Conservation (phyloP, 306 rosid species). For the Cicer pinnatifidum region DNA sequence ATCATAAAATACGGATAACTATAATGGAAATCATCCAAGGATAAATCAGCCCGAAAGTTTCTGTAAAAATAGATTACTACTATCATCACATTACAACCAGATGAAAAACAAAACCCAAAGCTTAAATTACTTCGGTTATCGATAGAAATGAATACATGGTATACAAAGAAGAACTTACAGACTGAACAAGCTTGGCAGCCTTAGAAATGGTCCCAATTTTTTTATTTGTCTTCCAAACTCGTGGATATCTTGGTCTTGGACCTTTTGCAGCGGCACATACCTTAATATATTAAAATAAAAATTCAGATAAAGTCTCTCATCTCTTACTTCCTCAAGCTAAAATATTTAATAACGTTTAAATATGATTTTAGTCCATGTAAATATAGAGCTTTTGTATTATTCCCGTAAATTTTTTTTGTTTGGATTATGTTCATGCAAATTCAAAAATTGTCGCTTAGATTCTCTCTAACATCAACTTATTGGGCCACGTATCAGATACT, state of each 20-base stretch:
- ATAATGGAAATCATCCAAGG: neutral
- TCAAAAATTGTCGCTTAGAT: no score
- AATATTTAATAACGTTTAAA: no score
- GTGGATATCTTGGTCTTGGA: constrained; percentile 88
- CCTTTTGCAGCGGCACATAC: constrained; percentile 87
- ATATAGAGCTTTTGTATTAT: no score
- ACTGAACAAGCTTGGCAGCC: constrained; percentile 75
- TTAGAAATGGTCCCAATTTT: constrained; percentile 88
- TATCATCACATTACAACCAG: neutral
- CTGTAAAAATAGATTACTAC: neutral
- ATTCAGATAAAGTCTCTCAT: neutral
- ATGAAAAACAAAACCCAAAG: neutral
- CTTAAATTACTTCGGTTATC: constrained; percentile 3
- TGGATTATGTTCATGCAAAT: no score
- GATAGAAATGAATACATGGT: neutral
- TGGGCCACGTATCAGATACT: no score
- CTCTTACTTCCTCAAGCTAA: constrained; percentile 7
- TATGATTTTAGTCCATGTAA: no score
- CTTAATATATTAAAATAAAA: constrained; percentile 52
- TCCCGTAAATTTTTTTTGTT: no score
- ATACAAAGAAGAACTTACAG: constrained; percentile 54
- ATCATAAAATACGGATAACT: no score
- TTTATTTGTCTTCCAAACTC: constrained; percentile 84
- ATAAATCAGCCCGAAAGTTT: constrained; percentile 18
- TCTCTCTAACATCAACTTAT: no score